Conservation (phyloP, 805 yeast genomes). For the Blastobotrys americana region DNA sequence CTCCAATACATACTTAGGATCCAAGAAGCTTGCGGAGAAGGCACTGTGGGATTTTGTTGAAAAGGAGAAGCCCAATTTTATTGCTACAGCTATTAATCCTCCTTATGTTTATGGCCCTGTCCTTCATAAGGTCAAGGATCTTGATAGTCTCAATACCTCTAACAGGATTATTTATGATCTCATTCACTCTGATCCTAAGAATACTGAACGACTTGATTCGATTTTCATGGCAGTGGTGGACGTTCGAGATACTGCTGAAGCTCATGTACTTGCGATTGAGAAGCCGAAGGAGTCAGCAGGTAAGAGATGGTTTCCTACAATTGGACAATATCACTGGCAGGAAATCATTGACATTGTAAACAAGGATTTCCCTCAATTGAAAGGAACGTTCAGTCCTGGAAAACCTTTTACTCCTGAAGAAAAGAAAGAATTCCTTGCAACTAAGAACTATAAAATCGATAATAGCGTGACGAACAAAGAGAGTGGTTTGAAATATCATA, state of each 20-base stretch:
- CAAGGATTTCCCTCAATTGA: conserved; percentile 9
- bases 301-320: conserved; percentile 23
- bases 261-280: conserved; percentile 45
- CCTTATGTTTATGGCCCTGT: conserved; percentile 31
- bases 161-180: neutral
- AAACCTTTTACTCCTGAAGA: neutral
- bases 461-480: neutral
- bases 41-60: conserved; percentile 51
- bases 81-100: conserved; percentile 26
- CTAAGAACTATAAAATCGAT: neutral
- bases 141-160: conserved; percentile 9
- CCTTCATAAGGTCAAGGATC: conserved; percentile 25
- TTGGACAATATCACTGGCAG: conserved; percentile 17
- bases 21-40: conserved; percentile 51
- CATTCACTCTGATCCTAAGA: neutral
- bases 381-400: neutral
- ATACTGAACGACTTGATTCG: neutral
- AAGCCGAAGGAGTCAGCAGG: conserved; percentile 18
- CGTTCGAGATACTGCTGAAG: conserved; percentile 56
- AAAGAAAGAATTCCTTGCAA: neutral
- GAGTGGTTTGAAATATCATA: neutral
- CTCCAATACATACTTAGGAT: conserved; percentile 33
- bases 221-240: conserved; percentile 34
- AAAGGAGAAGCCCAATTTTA: conserved; percentile 22
- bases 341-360: conserved; percentile 17